phyloP scores from a whole-genome alignment of 176 grass and related monocot species.

The Triticum dicoccoides region DNA sequence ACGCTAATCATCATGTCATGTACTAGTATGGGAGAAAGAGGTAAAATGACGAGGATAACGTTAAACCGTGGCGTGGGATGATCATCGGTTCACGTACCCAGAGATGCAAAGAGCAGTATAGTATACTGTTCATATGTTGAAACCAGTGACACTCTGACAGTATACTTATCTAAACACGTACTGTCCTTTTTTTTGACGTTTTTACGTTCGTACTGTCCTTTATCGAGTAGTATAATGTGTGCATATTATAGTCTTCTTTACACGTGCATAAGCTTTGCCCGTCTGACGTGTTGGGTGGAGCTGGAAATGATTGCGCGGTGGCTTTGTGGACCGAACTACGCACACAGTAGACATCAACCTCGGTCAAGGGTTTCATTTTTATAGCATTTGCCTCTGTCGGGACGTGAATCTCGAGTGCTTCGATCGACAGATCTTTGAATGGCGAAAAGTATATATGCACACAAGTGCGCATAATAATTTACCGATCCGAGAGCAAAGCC shows the following conservation, averaged over 20 bases:
- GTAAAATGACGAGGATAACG: neutral
- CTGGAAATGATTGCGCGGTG: slow-evolving; percentile 33
- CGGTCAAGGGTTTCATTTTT: slow-evolving; percentile 2
- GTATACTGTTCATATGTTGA: neutral
- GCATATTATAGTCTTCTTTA: neutral
- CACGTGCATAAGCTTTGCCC: slow-evolving; percentile 26
- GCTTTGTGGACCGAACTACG: too few species aligned
- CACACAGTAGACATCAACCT: neutral
- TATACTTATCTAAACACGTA: slow-evolving; percentile 14
- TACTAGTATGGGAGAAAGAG: neutral
- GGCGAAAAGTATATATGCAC: neutral
- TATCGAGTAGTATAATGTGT: neutral
- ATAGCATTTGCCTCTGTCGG: slow-evolving; percentile 3
- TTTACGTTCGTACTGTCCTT: neutral
- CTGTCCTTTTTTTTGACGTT: too few species aligned
- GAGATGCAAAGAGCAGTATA: too few species aligned
- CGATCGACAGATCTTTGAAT: neutral
- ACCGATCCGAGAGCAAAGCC: too few species aligned
- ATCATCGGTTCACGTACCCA: neutral
- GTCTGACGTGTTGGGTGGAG: slow-evolving; percentile 18
- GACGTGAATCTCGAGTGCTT: slow-evolving; percentile 41
- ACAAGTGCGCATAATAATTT: too few species aligned
- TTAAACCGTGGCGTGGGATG: neutral
- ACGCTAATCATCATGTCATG: neutral
- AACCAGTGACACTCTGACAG: neutral